Conservation (phyloP, 2,329 filamentous ascomycete genomes). For the Trichoderma sp. region DNA sequence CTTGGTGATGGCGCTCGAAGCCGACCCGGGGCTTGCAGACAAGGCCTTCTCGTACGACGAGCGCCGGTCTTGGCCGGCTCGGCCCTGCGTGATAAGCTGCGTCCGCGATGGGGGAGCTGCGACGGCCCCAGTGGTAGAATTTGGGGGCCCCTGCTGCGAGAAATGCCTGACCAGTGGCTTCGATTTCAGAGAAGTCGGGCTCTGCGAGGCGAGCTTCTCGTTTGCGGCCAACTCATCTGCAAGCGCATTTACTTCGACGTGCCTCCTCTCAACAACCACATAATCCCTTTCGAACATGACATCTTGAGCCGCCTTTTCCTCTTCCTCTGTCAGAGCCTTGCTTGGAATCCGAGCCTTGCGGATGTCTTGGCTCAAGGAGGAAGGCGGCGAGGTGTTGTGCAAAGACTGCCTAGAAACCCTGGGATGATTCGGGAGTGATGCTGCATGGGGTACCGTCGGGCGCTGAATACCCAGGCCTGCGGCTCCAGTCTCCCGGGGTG, state of each 20-base stretch:
- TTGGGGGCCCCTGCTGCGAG: conserved; percentile 72
- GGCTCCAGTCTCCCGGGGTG: conserved; percentile 46
- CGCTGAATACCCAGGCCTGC: conserved; percentile 54
- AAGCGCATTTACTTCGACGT: conserved; percentile 94
- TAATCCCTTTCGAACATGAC: conserved; percentile 91
- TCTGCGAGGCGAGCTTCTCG: conserved; percentile 56
- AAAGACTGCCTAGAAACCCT: conserved; percentile 29
- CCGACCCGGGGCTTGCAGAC: conserved; percentile 67
- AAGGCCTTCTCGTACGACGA: conserved; percentile 75
- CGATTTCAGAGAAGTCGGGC: conserved; percentile 51
- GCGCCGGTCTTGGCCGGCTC: conserved; percentile 68
- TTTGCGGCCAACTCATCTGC: conserved; percentile 91
- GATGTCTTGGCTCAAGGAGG: conserved; percentile 34
- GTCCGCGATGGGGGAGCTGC: conserved; percentile 65
- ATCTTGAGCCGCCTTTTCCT: conserved; percentile 76
- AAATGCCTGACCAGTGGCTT: conserved; percentile 69
- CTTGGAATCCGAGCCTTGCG: conserved; percentile 30
- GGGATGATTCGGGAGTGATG: conserved; percentile 47
- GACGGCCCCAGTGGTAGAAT: conserved; percentile 66
- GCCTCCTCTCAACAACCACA: conserved; percentile 89
- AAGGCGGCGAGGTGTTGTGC: conserved; percentile 28
- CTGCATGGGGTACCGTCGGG: conserved; percentile 44
- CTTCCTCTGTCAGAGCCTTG: conserved; percentile 54
- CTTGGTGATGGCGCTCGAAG: conserved; percentile 89
- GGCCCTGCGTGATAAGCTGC: conserved; percentile 70